Evolutionary conservation across 768 basidiomycete genomes (phyloP), one percentile per base, ranked within the genome.

Genomic region (Lactarius hatsudake): DNA sequence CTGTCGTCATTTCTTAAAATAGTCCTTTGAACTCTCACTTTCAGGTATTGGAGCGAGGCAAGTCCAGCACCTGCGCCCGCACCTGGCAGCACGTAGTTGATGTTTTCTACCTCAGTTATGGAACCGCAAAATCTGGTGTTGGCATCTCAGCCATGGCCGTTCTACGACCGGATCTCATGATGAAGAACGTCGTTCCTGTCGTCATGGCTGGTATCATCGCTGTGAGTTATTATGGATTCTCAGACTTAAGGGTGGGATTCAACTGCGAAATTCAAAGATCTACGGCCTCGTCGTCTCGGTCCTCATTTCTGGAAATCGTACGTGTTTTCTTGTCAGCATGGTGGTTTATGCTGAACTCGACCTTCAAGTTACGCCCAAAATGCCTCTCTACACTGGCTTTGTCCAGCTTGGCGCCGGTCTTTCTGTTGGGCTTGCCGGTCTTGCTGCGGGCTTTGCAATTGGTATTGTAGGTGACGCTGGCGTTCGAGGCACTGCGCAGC

Each of bases 181-280:
- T 99, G 97, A 66, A 66, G 57, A 66, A 62, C n/a, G 55, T 65
- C 18, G 87, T 98, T 57, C 96, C 96, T 58, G 95, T 98, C 78
- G 89, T 99, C 79, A 98, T 98, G 96, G 96, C 96, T 84, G 96
- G 96, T 98, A 98, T 98, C 82, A 98, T 98, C 80, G 96, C 93
- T 77, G 96, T 98, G 97, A 97, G 94, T 96, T 64, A 95, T 70
- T 96, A 96, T 61, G 96, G 96, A 83, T 83, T 42, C 28, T 23
- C 38, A 18, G 26, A 30, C 17, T 5, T 23, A 9, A 8, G 15
- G 43, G 28, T 34, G 7, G 23, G 13, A 30, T 10, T 30, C 28
- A 48, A 54, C 12, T 60, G n/a, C 23, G 4, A 20, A 20, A 23
- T 30, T 26, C 90, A 74, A 96, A 98, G 93, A 96, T 98, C 74